Base-by-base conservation (phyloP, 2,329 filamentous ascomycete genomes). In the Ceratocystis harringtonii region DNA sequence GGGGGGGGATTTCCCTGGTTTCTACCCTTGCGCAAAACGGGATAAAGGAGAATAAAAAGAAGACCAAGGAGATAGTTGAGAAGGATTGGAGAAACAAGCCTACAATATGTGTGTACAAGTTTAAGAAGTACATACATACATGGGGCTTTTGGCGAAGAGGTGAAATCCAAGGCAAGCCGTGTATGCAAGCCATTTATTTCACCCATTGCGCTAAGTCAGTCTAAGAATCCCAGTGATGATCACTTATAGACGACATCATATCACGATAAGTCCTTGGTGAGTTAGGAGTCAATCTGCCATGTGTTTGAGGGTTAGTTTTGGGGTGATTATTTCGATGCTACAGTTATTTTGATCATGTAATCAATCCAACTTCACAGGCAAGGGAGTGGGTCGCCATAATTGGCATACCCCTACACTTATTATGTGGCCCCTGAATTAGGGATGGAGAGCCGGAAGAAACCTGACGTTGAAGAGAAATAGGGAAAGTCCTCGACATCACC, bases 381-480 rank as follows among this genome's bases (percentile, higher is more conserved):
- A 45, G 22, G 22, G 19, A 28, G 60, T 28, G 60, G 55, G 55
- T 36, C 55, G 30, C 7, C 30, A 58, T 58, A 17, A 17, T n/a
- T 30, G 22, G 7, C 30, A 58, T 25, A 36, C 28, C 55, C 55
- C 55, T 36, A 58, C 55, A 41, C 30, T 36, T 58, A 1, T 19
- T 19, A 28, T 30, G 28, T n/a, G 61, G 43, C 63, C 63, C 63
- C 63, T 64, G 63, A 64, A 45, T 64, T 60, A 58, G 43, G 52
- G 63, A 64, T 64, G 60, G 41, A 64, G 52, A 45, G 63, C 52
- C 63, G 58, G 41, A 25, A 64, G 63, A 44, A 64, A 10, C 25
- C 55, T 25, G 8, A 22, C 48, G 12, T 22, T 22, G 22, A 32
- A 57, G 10, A 30, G 28, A 32, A 28, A 57, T 15, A 55, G 25